Evolutionary conservation across 805 yeast species (phyloP).

Genomic region (Lipomyces mesembrius): DNA sequence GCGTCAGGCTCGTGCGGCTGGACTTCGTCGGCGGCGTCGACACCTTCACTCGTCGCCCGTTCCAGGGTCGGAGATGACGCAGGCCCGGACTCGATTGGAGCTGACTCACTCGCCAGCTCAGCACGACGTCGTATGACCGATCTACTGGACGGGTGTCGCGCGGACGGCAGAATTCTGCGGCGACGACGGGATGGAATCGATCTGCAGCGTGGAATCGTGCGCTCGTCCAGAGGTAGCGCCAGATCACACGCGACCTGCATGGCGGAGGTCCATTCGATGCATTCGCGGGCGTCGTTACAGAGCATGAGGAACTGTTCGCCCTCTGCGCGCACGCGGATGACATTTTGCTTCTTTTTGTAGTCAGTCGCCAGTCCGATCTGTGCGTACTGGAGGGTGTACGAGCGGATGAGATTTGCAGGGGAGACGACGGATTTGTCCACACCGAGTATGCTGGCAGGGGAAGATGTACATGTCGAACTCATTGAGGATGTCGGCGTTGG

Average conservation of each 20-base stretch:
- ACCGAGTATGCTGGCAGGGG: conserved; percentile 9
- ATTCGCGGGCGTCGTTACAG: conserved; percentile 63
- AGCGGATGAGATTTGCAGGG: conserved; percentile 46
- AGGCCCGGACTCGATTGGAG: not conserved
- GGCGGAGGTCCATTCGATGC: conserved; percentile 79
- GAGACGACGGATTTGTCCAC: conserved; percentile 31
- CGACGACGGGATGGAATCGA: conserved; percentile 80
- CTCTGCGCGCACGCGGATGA: conserved; percentile 77
- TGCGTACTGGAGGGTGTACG: conserved; percentile 83
- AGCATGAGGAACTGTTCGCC: conserved; percentile 77
- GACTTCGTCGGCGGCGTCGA: conserved; percentile 14
- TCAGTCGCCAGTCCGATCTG: conserved; percentile 85
- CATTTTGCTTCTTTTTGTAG: conserved; percentile 70
- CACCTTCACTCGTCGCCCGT: not conserved
- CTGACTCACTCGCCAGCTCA: not conserved
- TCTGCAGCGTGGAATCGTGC: conserved; percentile 76
- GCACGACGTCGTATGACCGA: conserved; percentile 20
- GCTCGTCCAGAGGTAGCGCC: conserved; percentile 70
- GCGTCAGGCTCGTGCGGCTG: conserved; percentile 2
- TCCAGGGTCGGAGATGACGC: conserved; percentile 3
- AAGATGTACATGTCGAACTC: not conserved
- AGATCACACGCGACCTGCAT: conserved; percentile 77
- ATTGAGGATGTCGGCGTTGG: conserved; percentile 1
- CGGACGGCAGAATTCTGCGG: conserved; percentile 43
- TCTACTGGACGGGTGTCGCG: conserved; percentile 25